These are phyloP conservation scores for Entoloma clypeatum DNA, from an alignment of 1,284 basidiomycete genomes.

Conservation along the genomic window DNA sequence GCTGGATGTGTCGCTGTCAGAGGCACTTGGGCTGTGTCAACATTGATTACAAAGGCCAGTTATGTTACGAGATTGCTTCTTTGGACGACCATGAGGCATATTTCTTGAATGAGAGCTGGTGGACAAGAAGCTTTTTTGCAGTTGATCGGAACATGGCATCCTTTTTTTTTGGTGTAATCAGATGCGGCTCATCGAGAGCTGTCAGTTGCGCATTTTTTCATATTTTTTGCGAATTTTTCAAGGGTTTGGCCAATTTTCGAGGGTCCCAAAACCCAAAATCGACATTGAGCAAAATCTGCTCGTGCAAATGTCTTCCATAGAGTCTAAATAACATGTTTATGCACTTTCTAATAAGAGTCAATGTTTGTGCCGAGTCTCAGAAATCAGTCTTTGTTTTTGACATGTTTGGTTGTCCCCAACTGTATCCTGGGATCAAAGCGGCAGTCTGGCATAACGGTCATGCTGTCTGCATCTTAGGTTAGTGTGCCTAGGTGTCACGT, in stretches of 20 bases:
- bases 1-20: background rate
- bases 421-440: too few species aligned
- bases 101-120: background rate
- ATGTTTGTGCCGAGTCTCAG: background rate
- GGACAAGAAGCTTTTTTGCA: background rate
- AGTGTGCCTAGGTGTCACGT: too few species aligned
- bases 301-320: constrained; percentile 4
- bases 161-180: constrained; percentile 7
- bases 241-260: constrained; percentile 12
- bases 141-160: background rate
- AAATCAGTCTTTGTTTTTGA: constrained; percentile 2
- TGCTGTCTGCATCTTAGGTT: too few species aligned
- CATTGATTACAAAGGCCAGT: background rate
- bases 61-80: background rate
- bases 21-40: background rate
- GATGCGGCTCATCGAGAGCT: constrained; percentile 6
- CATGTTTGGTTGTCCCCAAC: constrained; percentile 9
- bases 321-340: constrained; percentile 8
- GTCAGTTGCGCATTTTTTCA: constrained; percentile 10
- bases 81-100: constrained; percentile 1
- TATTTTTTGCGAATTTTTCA: constrained; percentile 14
- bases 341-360: constrained; percentile 7
- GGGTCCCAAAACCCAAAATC: constrained; percentile 4
- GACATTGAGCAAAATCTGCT: constrained; percentile 8
- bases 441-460: too few species aligned